These are phyloP conservation scores for Metschnikowia cubensis DNA, from an alignment of 805 yeast species.

Conservation along the genomic window DNA sequence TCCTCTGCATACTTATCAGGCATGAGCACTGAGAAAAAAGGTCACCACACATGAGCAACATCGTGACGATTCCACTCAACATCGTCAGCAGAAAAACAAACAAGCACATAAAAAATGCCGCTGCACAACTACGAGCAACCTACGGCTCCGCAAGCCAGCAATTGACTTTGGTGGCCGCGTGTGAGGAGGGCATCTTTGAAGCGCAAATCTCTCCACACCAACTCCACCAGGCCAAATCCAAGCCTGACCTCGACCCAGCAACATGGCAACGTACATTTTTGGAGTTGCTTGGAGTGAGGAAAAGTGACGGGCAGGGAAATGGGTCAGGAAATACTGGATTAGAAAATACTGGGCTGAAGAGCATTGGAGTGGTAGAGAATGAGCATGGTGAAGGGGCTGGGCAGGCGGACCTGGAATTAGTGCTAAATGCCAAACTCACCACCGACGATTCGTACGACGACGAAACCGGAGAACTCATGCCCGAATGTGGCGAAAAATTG, in stretches of 20 bases:
- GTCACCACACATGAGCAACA: constrained; percentile 1
- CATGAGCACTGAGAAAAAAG: constrained; percentile 1
- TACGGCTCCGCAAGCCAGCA: neutral
- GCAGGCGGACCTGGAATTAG: neutral
- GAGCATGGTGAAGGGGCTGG: too few species aligned
- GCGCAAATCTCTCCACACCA: constrained; percentile 4
- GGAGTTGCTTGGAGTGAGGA: neutral
- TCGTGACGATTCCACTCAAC: constrained; percentile 7
- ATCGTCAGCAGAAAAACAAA: constrained; percentile 7
- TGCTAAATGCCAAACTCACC: constrained; percentile 19
- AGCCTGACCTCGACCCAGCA: constrained; percentile 9
- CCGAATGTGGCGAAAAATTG: constrained; percentile 16
- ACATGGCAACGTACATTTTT: constrained; percentile 20
- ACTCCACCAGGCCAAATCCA: constrained; percentile 9
- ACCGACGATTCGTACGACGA: constrained; percentile 24
- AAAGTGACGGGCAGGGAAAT: too few species aligned
- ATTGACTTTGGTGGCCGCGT: constrained; percentile 12
- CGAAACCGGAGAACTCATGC: constrained; percentile 22
- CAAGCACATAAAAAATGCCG: constrained; percentile 7
- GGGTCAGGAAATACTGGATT: too few species aligned
- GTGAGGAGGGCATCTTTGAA: constrained; percentile 18
- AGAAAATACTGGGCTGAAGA: too few species aligned
- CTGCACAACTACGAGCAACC: constrained; percentile 9
- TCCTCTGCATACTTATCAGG: neutral
- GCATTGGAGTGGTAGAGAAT: too few species aligned